Evolutionary conservation across 2,329 filamentous ascomycete species (phyloP), one percentile per base, ranked within the genome.

Genomic region (Beauveria asiatica): DNA sequence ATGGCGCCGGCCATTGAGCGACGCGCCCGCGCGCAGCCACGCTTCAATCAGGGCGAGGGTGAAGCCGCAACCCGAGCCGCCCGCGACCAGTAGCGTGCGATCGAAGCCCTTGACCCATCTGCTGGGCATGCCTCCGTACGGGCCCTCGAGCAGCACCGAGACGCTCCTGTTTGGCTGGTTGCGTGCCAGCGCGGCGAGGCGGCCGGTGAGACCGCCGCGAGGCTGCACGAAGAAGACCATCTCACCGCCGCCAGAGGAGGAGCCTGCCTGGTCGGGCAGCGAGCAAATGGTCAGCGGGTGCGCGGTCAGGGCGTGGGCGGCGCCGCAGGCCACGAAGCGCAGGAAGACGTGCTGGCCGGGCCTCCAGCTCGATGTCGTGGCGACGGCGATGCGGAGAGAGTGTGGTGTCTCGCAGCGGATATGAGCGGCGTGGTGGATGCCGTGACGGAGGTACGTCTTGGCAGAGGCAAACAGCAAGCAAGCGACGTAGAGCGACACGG

Each of bases 201-300:
- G 72, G 0, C 69, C 72, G 0, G 83, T 85, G 9, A 84, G 63
- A 0, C 83, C 82, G 0, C 73, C 67, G 16, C 76, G 75, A 0
- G 76, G 76, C 7, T 77, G 75, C 27, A 85, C 73, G 63, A 81
- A 83, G 65, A 85, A 84, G 3, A 79, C 71, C 3, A 85, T 70
- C 49, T 80, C 74, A 7, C 70, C 70, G 21, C 56, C 30, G 30
- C 30, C 30, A 9, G 9, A 4, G 30, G 1, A 60, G 3, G 65
- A 60, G 10, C 27, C 44, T 10, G 57, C 59, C 17, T 60, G 62
- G 57, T 64, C 62, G 0, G 80, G 76, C 0, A 80, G 63, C 2
- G 80, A 83, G 67, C 78, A 80, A 56, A 82, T 78, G 1, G 81
- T 83, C 66, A 84, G 83, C 0, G 82, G 81, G 60, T 84, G 81